Base-by-base conservation (phyloP, 2,329 filamentous ascomycete species). In the Claviceps monticola region DNA sequence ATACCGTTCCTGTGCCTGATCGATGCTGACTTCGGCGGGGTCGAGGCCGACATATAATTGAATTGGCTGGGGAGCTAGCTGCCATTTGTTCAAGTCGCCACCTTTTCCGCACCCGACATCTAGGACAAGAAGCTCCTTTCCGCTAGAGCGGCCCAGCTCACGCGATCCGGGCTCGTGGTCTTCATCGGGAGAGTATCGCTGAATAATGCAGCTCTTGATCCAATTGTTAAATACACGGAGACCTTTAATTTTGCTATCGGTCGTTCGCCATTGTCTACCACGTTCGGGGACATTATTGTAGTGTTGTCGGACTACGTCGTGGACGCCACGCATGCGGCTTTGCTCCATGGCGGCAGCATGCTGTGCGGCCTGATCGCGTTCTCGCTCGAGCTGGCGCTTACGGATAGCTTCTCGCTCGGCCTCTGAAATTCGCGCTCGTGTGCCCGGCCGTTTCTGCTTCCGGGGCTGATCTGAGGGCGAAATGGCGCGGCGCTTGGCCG, bases 31-130 rank as follows among this genome's bases (percentile, higher is more conserved):
- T 53, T 96, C 87, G 37, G 93, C 93, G 4, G 91, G 91, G 65
- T 98, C 93, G 14, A 95, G 75, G 0, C 93, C 93, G 48, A 98
- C 89, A 61, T 98, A 98, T 2, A 97, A 78, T 56, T 88, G 83
- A n/a, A 97, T 86, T 5, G 80, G 74, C 62, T 95, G 86, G n/a
- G 89, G 88, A 19, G 91, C 88, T 59, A 89, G 84, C 68, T 95
- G 86, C 93, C 93, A 98, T 65, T 98, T 98, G 51, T 85, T 85
- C 55, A 98, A 66, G 66, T 98, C 93, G 45, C 93, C 93, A 23
- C 93, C 93, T 70, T 98, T 98, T 50, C 93, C 93, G 66, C 93
- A 98, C 26, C 93, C 93, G 63, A 98, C 83, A 65, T 98, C 93
- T 21, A 98, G 76, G 11, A 98, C 86, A 19, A 91, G 75, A 46